phyloP scores from a whole-genome alignment of 768 basidiomycete genomes.

The Serendipita sp. region DNA sequence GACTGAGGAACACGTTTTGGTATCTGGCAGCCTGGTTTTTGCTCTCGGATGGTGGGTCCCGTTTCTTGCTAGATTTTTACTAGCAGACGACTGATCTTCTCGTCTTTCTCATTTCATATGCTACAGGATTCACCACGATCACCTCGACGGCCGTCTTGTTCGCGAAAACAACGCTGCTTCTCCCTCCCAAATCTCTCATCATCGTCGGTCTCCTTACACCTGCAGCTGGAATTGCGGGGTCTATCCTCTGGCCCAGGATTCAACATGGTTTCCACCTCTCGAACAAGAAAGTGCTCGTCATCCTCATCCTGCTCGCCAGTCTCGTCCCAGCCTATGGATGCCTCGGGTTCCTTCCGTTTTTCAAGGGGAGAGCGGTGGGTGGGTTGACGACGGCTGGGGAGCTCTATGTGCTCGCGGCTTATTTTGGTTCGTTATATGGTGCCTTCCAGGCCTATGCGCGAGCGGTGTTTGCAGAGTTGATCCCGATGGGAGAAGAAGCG shows the following conservation, averaged over 20 bases:
- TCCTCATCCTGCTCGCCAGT: constrained; percentile 49
- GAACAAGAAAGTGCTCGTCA: constrained; percentile 49
- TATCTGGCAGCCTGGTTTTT: constrained; percentile 92
- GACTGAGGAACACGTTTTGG: constrained; percentile 67
- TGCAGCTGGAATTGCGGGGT: constrained; percentile 61
- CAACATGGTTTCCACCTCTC: constrained; percentile 51
- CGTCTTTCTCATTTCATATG: background rate
- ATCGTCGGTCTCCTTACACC: constrained; percentile 70
- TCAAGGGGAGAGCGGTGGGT: constrained; percentile 37
- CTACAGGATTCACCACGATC: constrained; percentile 76
- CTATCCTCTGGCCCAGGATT: constrained; percentile 61
- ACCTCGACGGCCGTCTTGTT: constrained; percentile 86
- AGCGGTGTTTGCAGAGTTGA: constrained; percentile 71
- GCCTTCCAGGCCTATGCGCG: constrained; percentile 85
- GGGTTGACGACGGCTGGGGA: constrained; percentile 66
- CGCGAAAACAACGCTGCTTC: constrained; percentile 72
- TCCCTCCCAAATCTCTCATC: constrained; percentile 63
- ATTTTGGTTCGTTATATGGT: constrained; percentile 77
- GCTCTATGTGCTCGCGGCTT: constrained; percentile 70
- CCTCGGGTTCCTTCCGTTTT: constrained; percentile 51
- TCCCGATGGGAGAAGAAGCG: constrained; percentile 80
- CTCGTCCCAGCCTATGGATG: constrained; percentile 68
- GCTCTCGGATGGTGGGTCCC: constrained; percentile 62
- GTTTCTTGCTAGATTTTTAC: background rate
- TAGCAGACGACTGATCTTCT: background rate